Evolutionary conservation across 202 grass and related monocot species (phyloP).

Genomic region (Setaria viridis): DNA sequence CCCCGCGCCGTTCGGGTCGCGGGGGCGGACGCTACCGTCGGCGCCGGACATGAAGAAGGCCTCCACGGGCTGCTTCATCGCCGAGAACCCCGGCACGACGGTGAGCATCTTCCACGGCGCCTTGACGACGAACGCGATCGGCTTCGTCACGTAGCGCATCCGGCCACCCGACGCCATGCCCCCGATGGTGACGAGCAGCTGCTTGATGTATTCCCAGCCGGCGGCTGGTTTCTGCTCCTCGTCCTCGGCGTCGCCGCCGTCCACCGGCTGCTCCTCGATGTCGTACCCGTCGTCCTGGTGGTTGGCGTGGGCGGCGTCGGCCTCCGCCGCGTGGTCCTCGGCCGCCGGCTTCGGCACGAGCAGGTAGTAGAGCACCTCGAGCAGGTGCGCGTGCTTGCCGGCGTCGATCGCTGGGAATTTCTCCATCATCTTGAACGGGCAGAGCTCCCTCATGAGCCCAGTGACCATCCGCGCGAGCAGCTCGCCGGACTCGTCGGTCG

Average conservation of each 20-base stretch:
- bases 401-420: conserved; percentile 60
- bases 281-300: conserved; percentile 40
- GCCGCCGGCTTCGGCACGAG: conserved; percentile 52
- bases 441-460: conserved; percentile 69
- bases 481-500: conserved; percentile 45
- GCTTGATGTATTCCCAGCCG: conserved; percentile 48
- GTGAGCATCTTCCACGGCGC: conserved; percentile 82
- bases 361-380: conserved; percentile 73
- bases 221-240: conserved; percentile 17
- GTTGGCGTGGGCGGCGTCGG: not conserved
- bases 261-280: conserved; percentile 53
- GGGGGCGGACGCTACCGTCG: conserved; percentile 30
- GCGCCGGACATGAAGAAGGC: conserved; percentile 54
- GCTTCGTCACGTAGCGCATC: conserved; percentile 59
- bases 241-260: not conserved
- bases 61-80: conserved; percentile 59
- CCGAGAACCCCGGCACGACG: conserved; percentile 54
- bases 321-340: conserved; percentile 13
- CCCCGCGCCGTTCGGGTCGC: conserved; percentile 4
- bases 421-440: conserved; percentile 70
- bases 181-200: conserved; percentile 53
- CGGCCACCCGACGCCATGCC: conserved; percentile 39
- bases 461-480: conserved; percentile 63
- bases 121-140: conserved; percentile 62
- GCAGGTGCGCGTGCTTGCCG: conserved; percentile 58